Evolutionary conservation across 2,329 filamentous ascomycete genomes (phyloP).

Genomic region (Colletotrichum falcatum): DNA sequence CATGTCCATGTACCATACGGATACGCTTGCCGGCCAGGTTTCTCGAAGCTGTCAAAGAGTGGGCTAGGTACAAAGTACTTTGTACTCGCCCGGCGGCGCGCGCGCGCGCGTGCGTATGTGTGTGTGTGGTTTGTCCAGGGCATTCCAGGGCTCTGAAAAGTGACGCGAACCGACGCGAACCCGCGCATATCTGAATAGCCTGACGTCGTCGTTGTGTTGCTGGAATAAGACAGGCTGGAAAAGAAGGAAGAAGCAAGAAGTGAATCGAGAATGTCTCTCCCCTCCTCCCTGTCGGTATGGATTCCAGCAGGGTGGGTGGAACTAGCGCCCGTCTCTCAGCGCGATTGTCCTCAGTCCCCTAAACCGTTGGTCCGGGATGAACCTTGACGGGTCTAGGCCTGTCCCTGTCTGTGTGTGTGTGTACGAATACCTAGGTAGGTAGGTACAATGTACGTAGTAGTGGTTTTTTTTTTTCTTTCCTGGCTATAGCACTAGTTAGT

Average conservation of each 20-base stretch:
- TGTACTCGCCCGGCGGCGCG: neutral
- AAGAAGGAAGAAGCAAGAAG: neutral
- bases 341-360: slow-evolving; percentile 4
- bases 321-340: slow-evolving; percentile 26
- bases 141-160: neutral
- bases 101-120: no score
- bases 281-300: neutral
- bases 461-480: no score
- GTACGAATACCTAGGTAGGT: no score
- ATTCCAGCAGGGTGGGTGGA: slow-evolving; percentile 30
- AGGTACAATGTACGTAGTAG: no score
- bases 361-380: slow-evolving; percentile 25
- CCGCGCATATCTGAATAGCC: neutral
- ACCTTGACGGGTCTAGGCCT: slow-evolving; percentile 23
- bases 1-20: neutral
- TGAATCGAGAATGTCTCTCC: neutral
- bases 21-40: neutral
- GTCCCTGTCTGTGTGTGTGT: neutral
- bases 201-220: slow-evolving; percentile 11
- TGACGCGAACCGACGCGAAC: neutral
- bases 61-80: no score
- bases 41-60: neutral
- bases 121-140: neutral
- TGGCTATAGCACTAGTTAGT: no score
- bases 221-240: neutral